These are phyloP conservation scores for Wallacemonas sp. DNA, from an alignment of 208 protist species.

Conservation along the genomic window DNA sequence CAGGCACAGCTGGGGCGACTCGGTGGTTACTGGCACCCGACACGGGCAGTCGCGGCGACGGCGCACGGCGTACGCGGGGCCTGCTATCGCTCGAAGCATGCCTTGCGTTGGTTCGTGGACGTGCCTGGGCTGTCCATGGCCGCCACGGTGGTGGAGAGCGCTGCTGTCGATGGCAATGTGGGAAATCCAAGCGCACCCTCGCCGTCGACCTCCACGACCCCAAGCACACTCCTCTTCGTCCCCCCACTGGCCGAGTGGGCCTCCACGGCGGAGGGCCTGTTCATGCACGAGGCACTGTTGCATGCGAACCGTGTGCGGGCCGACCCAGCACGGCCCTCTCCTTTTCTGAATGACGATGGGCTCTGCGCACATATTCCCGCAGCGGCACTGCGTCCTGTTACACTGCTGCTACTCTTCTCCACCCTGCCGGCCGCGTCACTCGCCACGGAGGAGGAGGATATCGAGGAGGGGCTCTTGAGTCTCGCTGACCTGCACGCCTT, in stretches of 20 bases:
- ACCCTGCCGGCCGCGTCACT: slow-evolving; percentile 20
- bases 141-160: slow-evolving; percentile 28
- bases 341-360: no score
- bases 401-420: slow-evolving; percentile 47
- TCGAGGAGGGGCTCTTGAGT: not conserved
- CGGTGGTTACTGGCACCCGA: slow-evolving; percentile 13
- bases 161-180: not conserved
- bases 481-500: not conserved
- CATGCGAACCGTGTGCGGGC: not conserved
- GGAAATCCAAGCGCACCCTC: not conserved
- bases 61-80: not conserved
- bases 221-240: slow-evolving; percentile 24
- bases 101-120: slow-evolving; percentile 22
- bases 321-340: no score
- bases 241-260: slow-evolving; percentile 14
- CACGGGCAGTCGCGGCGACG: not conserved
- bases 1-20: not conserved
- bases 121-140: slow-evolving; percentile 44
- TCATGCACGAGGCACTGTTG: not conserved
- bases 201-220: slow-evolving; percentile 6
- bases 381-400: slow-evolving; percentile 19
- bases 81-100: slow-evolving; percentile 8
- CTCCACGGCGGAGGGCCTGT: not conserved
- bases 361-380: slow-evolving; percentile 11
- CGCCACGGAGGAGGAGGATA: not conserved